A percentile compares a stretch with the other conserved stretches of the same genome.
phyloP scores from a whole-genome alignment of 2,329 filamentous ascomycete species.

The Claviceps fusiformis region DNA sequence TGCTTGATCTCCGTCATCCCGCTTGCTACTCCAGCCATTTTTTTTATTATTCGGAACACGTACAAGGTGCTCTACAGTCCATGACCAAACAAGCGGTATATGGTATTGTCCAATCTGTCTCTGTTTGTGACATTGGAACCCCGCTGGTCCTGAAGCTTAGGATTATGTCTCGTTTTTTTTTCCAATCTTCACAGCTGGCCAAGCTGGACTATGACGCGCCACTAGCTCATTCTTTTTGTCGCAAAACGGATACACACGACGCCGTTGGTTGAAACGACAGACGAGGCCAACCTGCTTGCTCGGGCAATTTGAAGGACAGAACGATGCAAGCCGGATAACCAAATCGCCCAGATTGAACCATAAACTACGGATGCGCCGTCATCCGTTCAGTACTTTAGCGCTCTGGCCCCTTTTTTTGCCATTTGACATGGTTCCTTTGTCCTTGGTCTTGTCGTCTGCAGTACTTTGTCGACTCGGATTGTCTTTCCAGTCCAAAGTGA shows the following conservation, averaged over 20 bases:
- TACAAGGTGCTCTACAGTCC: background rate
- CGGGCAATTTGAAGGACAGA: background rate
- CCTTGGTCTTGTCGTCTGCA: background rate
- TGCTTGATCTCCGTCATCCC: background rate
- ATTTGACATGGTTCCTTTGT: background rate
- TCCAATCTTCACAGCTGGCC: background rate
- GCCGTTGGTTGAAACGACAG: background rate
- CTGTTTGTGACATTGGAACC: background rate
- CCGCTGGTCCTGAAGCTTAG: background rate
- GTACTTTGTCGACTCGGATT: background rate
- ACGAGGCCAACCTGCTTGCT: background rate
- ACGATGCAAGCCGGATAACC: background rate
- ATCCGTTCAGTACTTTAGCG: background rate
- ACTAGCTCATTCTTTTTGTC: background rate
- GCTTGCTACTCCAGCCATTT: background rate
- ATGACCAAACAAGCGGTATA: background rate
- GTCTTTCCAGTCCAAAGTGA: background rate
- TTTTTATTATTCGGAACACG: background rate
- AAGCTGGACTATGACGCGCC: background rate
- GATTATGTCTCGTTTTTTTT: background rate
- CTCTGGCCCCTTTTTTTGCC: background rate
- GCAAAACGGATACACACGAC: background rate
- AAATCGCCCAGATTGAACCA: background rate
- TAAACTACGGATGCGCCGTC: background rate
- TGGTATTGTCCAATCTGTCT: background rate